phyloP scores from a whole-genome alignment of 192 early-diverging fungal genomes.

The Dispira parvispora region DNA sequence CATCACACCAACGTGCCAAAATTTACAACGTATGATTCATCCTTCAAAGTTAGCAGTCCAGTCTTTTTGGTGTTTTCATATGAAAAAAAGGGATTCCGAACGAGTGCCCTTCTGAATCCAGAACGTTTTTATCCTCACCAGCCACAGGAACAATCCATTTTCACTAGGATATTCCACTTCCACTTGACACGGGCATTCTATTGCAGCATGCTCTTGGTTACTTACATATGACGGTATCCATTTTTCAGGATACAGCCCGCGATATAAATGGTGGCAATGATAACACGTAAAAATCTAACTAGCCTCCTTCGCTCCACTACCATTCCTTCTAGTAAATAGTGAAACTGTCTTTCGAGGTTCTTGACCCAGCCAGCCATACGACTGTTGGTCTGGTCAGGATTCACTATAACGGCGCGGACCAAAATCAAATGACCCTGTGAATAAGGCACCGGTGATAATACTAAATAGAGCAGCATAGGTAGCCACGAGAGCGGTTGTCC shows the following conservation, averaged over 20 bases:
- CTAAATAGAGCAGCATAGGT: slow-evolving; percentile 5
- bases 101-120: too few species aligned
- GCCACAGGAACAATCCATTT: too few species aligned
- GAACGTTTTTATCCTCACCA: too few species aligned
- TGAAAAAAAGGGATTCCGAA: too few species aligned
- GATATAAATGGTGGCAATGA: background rate
- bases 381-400: slow-evolving; percentile 9
- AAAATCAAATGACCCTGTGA: background rate
- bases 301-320: background rate
- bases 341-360: slow-evolving; percentile 5
- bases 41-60: too few species aligned
- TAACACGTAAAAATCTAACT: background rate
- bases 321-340: slow-evolving; percentile 1
- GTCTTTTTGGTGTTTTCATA: too few species aligned
- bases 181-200: too few species aligned
- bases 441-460: background rate
- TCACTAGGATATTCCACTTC: too few species aligned
- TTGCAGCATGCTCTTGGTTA: background rate
- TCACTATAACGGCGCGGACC: slow-evolving; percentile 6
- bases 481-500: background rate
- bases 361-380: background rate
- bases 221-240: slow-evolving; percentile 11
- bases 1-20: too few species aligned
- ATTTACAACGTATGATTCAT: too few species aligned
- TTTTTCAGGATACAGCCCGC: background rate